Conservation (phyloP, 1,139 yeast genomes). For the Zygosaccharomyces sapae region DNA sequence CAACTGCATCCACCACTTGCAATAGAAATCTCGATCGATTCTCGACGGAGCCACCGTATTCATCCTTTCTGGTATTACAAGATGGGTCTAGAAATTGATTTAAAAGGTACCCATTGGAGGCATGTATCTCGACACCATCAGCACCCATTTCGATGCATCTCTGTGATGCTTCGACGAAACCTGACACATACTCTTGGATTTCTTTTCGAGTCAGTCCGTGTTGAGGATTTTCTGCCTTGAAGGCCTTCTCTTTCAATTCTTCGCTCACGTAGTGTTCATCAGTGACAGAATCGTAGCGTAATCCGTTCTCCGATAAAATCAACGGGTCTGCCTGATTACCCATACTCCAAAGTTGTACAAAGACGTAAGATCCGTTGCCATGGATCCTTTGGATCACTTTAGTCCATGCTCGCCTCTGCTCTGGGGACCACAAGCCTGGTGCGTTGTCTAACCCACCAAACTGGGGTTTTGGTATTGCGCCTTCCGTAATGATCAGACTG, state of each 20-base stretch:
- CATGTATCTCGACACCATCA: conserved; percentile 65
- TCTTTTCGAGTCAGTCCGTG: conserved; percentile 39
- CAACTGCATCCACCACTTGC: conserved; percentile 52
- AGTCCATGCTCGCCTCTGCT: conserved; percentile 51
- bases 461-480: conserved; percentile 36
- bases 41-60: conserved; percentile 65
- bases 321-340: conserved; percentile 53
- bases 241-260: conserved; percentile 35
- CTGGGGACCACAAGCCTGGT: conserved; percentile 53
- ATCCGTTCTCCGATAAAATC: conserved; percentile 39
- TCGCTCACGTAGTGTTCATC: conserved; percentile 37
- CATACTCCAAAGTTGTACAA: conserved; percentile 57
- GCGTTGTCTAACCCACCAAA: conserved; percentile 43
- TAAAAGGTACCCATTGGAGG: conserved; percentile 64
- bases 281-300: conserved; percentile 38
- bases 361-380: conserved; percentile 47
- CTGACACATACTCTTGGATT: conserved; percentile 37
- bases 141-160: conserved; percentile 51
- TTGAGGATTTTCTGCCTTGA: conserved; percentile 34
- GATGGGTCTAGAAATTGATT: conserved; percentile 54
- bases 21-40: conserved; percentile 57
- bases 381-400: conserved; percentile 50
- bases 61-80: conserved; percentile 57
- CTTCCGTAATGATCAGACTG: conserved; percentile 40
- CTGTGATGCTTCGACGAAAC: conserved; percentile 39